Conservation (phyloP, 495 filamentous ascomycete genomes). For the Neurospora sp. region DNA sequence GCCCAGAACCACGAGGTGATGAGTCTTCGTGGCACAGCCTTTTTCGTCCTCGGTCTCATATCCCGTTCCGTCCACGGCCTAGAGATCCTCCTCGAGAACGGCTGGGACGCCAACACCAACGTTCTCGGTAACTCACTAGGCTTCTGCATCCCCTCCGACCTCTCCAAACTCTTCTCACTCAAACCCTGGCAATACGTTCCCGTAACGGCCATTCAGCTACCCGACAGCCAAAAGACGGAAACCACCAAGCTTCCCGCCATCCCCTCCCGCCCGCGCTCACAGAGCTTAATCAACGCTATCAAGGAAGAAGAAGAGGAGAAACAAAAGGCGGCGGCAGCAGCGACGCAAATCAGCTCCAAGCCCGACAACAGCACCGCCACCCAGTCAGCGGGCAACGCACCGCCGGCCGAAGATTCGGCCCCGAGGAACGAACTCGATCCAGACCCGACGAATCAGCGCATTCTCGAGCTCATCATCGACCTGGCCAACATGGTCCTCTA, state of each 20-base stretch:
- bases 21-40: constrained; percentile 87
- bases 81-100: constrained; percentile 72
- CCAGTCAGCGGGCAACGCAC: constrained; percentile 4
- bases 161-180: constrained; percentile 63
- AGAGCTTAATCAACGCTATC: constrained; percentile 22
- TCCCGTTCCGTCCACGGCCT: constrained; percentile 87
- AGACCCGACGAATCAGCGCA: constrained; percentile 59
- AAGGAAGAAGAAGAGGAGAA: constrained; percentile 23
- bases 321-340: constrained; percentile 2
- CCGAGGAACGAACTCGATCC: constrained; percentile 40
- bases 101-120: constrained; percentile 88
- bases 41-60: constrained; percentile 88
- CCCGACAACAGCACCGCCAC: not conserved
- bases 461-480: constrained; percentile 71
- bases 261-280: constrained; percentile 23
- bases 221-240: constrained; percentile 34
- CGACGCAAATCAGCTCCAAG: not conserved
- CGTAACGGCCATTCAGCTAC: constrained; percentile 30
- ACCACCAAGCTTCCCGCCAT: constrained; percentile 20
- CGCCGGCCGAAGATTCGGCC: not conserved
- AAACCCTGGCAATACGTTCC: constrained; percentile 37
- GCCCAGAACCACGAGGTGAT: constrained; percentile 79
- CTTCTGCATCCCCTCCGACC: constrained; percentile 71
- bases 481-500: constrained; percentile 82
- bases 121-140: constrained; percentile 73